Base-by-base conservation (phyloP, 352 stramenopile genomes). In the Thalassiosira exigua region DNA sequence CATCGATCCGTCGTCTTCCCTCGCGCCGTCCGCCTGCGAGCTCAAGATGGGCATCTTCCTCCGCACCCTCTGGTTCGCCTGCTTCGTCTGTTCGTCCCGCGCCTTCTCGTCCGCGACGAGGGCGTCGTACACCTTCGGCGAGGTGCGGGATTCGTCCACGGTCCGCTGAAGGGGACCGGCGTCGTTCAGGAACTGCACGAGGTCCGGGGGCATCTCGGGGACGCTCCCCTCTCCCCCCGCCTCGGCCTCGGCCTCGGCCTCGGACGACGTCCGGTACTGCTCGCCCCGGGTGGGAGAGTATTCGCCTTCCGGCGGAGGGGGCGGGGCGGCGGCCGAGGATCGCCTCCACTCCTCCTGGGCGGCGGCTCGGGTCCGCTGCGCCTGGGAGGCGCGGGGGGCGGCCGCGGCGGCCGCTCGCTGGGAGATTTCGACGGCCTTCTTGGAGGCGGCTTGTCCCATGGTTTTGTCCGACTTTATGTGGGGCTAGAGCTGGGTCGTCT, bases 131-230 rank as follows among this genome's bases (percentile, higher is more conserved):
- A 83, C 75, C 57, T 77, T 75, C 2, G 75, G 41, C 29, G 68
- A 79, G 17, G 75, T 83, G 4, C 56, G 51, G 14, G 78, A 53
- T 67, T 75, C 75, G 32, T 83, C 75, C 1, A 83, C 22, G 11
- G 58, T 60, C 2, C 69, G 54, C 54, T 69, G 29, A 0, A 83
- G 36, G 19, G 75, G 75, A 32, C 75, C 75, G n/a, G 69, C 57
- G 33, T 71, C 54, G 51, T 79, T 71, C 5, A 83, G 69, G 32
- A 83, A 83, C 67, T 79, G 71, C 3, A 83, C 65, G 1, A 83
- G 54, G 46, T 79, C 68, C 0, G 51, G n/a, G 32, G 51, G 51
- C 51, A 58, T 58, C 39, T 58, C 51, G 51, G 51, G 51, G 26
- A 58, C 39, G 32, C 19, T 33, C n/a, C n/a, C n/a, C n/a, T n/a